phyloP scores from a whole-genome alignment of 108 stramenopile species.

The Pseudonitzschia pungens region DNA sequence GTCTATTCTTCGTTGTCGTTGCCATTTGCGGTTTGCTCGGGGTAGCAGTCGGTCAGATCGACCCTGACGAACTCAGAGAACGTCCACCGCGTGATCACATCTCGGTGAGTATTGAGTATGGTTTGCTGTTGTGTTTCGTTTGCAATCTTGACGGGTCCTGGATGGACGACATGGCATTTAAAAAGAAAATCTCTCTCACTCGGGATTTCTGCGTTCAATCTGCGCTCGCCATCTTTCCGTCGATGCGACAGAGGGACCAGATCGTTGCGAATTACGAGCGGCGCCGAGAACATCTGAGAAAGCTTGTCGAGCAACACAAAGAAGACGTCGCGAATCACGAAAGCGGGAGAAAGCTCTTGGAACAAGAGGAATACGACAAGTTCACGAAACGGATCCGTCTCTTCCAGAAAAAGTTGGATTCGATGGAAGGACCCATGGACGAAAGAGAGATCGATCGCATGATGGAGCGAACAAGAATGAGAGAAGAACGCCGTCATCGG shows the following conservation, averaged over 20 bases:
- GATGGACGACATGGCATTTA: too few species aligned
- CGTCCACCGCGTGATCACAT: too few species aligned
- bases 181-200: too few species aligned
- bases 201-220: too few species aligned
- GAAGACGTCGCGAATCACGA: slow-evolving; percentile 24
- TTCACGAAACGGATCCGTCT: slow-evolving; percentile 20
- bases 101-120: too few species aligned
- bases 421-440: slow-evolving; percentile 8
- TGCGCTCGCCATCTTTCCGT: too few species aligned
- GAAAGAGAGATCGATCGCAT: slow-evolving; percentile 20
- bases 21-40: too few species aligned
- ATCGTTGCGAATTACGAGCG: slow-evolving; percentile 23
- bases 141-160: too few species aligned
- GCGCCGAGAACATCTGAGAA: slow-evolving; percentile 20
- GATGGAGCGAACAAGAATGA: slow-evolving; percentile 20
- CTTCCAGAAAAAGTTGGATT: slow-evolving; percentile 27
- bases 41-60: too few species aligned
- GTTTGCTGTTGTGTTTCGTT: too few species aligned
- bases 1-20: too few species aligned
- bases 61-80: too few species aligned
- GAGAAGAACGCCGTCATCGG: slow-evolving; percentile 11
- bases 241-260: background rate
- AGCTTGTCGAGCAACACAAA: slow-evolving; percentile 24
- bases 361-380: slow-evolving; percentile 23
- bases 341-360: slow-evolving; percentile 15